Percentiles rank a stretch among this genome's conserved stretches.
Conservation (phyloP, 306 rosid species). For the Echinosophora koreensis region DNA sequence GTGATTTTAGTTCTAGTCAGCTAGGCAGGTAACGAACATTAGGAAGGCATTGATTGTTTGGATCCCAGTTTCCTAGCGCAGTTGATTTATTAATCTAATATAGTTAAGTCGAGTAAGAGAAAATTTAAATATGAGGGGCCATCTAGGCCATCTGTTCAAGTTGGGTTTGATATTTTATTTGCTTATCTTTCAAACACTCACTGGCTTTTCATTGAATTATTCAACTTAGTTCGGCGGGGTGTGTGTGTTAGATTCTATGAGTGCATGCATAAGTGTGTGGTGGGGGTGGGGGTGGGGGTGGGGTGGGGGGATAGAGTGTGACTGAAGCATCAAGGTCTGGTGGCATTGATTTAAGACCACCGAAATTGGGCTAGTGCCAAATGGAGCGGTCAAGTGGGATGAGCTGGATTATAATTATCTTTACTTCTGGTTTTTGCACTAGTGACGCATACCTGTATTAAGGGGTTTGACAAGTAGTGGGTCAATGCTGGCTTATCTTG, state of each 20-base stretch:
- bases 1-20: constrained; percentile 42
- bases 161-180: constrained; percentile 42
- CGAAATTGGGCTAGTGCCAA: constrained; percentile 43
- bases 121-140: constrained; percentile 24
- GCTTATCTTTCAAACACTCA: neutral
- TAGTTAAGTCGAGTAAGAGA: constrained; percentile 5
- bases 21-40: constrained; percentile 34
- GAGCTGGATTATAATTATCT: constrained; percentile 21
- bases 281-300: constrained; percentile 21
- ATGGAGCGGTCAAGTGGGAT: constrained; percentile 46
- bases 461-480: neutral
- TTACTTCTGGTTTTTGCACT: neutral
- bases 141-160: constrained; percentile 41
- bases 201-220: constrained; percentile 46
- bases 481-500: neutral
- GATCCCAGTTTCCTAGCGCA: constrained; percentile 29
- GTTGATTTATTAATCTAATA: constrained; percentile 40
- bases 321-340: constrained; percentile 44
- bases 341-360: constrained; percentile 54
- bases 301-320: too few relatives aligned
- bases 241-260: constrained; percentile 35
- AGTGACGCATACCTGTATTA: neutral
- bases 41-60: constrained; percentile 54
- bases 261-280: constrained; percentile 19
- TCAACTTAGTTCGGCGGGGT: constrained; percentile 44